Percentiles rank a stretch among this genome's conserved stretches.
phyloP scores from a whole-genome alignment of 2,329 filamentous ascomycete species.

The Monilinia aucupariae region DNA sequence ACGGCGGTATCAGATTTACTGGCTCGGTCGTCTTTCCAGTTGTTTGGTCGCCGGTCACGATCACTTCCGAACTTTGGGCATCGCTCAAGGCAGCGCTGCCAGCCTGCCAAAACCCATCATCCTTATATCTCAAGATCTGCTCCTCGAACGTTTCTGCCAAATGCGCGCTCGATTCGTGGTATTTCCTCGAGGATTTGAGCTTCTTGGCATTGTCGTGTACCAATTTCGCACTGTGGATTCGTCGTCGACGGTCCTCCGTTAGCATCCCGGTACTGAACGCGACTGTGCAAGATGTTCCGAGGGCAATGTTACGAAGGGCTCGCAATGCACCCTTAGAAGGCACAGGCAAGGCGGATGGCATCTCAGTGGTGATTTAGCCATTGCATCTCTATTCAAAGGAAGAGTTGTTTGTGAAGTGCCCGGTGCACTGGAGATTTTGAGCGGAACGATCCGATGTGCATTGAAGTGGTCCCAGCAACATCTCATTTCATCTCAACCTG shows the following conservation, averaged over 20 bases:
- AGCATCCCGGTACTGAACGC: slow-evolving; percentile 40
- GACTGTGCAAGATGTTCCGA: slow-evolving; percentile 54
- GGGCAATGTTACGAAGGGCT: slow-evolving; percentile 49
- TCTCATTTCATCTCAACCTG: neutral
- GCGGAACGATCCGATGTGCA: neutral
- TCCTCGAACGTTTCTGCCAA: slow-evolving; percentile 27
- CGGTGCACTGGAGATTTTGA: neutral
- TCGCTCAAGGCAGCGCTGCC: neutral
- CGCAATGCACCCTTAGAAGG: slow-evolving; percentile 52
- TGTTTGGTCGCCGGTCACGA: neutral
- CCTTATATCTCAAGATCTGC: slow-evolving; percentile 19
- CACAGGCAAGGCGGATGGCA: slow-evolving; percentile 41
- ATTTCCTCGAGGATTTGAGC: slow-evolving; percentile 41
- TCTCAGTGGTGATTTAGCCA: slow-evolving; percentile 25
- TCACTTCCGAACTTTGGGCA: neutral
- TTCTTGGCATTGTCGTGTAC: slow-evolving; percentile 50
- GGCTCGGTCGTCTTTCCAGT: neutral
- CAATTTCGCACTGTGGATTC: slow-evolving; percentile 46
- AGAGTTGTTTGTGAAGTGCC: neutral
- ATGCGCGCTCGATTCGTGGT: slow-evolving; percentile 34
- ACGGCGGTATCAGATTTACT: neutral
- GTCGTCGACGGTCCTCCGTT: slow-evolving; percentile 52
- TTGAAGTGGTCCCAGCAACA: neutral
- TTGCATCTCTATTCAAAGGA: slow-evolving; percentile 16
- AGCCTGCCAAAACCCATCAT: slow-evolving; percentile 10